Evolutionary conservation across 495 filamentous ascomycete species (phyloP), one percentile per base, ranked within the genome.

Genomic region (Neurospora sp.): DNA sequence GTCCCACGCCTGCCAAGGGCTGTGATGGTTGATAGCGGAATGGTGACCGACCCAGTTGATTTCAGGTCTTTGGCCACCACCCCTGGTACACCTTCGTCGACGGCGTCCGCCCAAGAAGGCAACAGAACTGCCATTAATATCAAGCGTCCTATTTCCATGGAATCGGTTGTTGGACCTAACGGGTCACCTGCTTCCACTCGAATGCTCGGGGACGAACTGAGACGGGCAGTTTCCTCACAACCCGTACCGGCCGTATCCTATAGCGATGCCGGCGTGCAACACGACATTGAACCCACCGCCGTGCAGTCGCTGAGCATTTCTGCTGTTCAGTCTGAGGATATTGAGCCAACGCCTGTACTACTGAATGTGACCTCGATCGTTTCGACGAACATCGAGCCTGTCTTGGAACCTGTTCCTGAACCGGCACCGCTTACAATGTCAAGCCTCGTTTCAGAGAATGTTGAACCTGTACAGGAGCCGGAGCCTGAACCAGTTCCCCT

Each of bases 31-130:
- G 94, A 97, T 80, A 89, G 86, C 71, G 90, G 90, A 68, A 90
- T 92, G 78, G 97, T 97, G 94, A 99, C 96, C 3, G 96, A 97
- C 27, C 88, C 91, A 20, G 91, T 82, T 16, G 72, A 82, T 41
- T 71, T 80, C 5, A 72, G 37, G 20, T 61, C 75, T 8, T 22
- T 48, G 35, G 14, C 61, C 27, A 73, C 70, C 22, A 40, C 68
- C 14, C 35, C 65, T 3, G 69, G 53, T 37, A 65, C 53, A 31
- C 53, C 53, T 61, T 61, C 53, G 18, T 65, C 53, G 53, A 65
- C 53, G 27, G 53, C 27, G 53, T 65, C 53, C 22, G 27, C 27
- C 27, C 53, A 65, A 37, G 53, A 35, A 37, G 53, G 27, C 8
- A 18, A 65, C 27, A 35, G 27, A 14, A 65, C 53, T 65, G 53